phyloP scores from a whole-genome alignment of 257 asterid genomes.

The Parsonsia alboflavescens region DNA sequence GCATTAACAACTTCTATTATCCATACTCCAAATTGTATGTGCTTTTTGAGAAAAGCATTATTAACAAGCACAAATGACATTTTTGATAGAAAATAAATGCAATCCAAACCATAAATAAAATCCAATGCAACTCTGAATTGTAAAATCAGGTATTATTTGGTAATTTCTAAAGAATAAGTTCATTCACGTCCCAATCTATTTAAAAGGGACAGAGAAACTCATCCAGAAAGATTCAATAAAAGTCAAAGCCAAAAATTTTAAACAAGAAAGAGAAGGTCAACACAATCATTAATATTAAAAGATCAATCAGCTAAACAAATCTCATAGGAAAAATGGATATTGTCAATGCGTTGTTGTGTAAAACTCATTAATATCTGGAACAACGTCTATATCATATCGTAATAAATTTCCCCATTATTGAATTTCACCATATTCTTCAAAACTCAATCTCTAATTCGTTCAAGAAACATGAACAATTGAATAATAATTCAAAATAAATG shows the following conservation, averaged over 20 bases:
- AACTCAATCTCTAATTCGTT: neutral
- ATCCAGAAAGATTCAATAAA: neutral
- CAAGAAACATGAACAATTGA: neutral
- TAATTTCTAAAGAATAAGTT: neutral
- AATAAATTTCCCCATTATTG: too few relatives aligned
- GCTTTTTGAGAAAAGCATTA: neutral
- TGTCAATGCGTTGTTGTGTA: neutral
- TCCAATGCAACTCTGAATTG: neutral
- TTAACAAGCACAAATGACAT: neutral
- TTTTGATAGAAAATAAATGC: neutral
- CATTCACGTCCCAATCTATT: neutral
- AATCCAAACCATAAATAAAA: neutral
- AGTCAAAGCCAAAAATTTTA: neutral
- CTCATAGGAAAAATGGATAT: neutral
- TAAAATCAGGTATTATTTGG: neutral
- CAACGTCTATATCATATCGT: too few relatives aligned
- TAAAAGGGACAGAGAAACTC: neutral
- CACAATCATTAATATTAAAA: neutral
- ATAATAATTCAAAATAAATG: too few relatives aligned
- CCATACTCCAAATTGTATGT: neutral
- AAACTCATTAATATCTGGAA: neutral
- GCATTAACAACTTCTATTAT: neutral
- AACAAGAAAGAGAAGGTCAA: neutral
- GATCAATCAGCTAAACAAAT: neutral
- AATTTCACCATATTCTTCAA: neutral